phyloP scores from a whole-genome alignment of 306 rosid genomes.

The Sphenostylis stenocarpa region DNA sequence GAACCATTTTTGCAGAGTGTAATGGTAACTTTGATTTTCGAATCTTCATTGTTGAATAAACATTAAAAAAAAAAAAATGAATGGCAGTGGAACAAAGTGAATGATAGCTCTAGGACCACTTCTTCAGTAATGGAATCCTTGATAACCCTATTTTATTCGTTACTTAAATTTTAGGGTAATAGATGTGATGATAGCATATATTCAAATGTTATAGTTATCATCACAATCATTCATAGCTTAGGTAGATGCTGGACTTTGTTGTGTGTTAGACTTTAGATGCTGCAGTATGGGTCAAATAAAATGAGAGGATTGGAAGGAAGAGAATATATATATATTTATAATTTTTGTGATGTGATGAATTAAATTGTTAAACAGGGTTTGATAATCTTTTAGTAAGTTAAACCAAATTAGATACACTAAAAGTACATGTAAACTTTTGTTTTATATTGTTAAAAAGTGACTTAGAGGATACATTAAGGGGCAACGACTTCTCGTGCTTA shows the following conservation, averaged over 20 bases:
- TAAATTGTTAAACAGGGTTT: too few relatives aligned
- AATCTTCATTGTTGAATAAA: background rate
- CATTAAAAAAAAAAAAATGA: background rate
- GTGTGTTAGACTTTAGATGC: background rate
- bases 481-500: background rate
- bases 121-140: background rate
- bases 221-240: constrained; percentile 14
- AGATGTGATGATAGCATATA: background rate
- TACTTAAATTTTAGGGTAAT: background rate
- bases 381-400: background rate
- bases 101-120: background rate
- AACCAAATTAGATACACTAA: background rate
- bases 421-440: too few relatives aligned
- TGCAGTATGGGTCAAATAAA: background rate
- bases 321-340: background rate
- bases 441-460: background rate
- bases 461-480: background rate
- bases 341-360: too few relatives aligned
- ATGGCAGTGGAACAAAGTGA: background rate
- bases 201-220: background rate
- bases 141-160: background rate
- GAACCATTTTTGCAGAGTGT: too few relatives aligned
- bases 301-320: background rate
- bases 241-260: background rate
- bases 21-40: background rate